A percentile compares a stretch with the other conserved stretches of the same genome.
phyloP scores from a whole-genome alignment of 169 alveolate species.

The Eimeria maxima region DNA sequence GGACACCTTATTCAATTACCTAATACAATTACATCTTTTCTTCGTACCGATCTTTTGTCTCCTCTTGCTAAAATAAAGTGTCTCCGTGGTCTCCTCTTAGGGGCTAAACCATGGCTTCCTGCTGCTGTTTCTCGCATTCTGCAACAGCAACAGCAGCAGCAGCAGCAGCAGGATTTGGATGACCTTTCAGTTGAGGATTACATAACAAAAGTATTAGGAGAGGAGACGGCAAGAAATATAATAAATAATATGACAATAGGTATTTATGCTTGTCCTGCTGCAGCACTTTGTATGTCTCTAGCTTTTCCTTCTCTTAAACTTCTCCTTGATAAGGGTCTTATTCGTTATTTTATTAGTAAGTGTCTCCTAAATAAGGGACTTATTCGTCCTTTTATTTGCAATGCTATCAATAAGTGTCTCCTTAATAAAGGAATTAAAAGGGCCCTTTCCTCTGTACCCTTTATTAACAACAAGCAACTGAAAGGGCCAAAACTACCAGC shows the following conservation, averaged over 20 bases:
- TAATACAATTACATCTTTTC: conserved; percentile 17
- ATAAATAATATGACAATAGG: conserved; percentile 45
- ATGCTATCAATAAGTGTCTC: not conserved
- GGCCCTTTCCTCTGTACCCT: not conserved
- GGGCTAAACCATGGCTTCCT: conserved; percentile 28
- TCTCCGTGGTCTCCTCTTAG: conserved; percentile 3
- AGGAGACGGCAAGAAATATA: conserved; percentile 22
- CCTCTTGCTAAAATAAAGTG: conserved; percentile 14
- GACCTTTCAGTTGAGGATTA: not conserved
- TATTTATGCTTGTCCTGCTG: conserved; percentile 42
- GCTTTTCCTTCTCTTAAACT: conserved; percentile 20
- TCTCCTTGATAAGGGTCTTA: conserved; percentile 30
- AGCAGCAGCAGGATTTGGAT: not conserved
- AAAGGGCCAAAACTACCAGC: not conserved
- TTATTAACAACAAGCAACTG: not conserved
- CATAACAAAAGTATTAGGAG: not conserved
- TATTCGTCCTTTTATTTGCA: too few species aligned
- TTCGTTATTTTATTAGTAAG: too few species aligned
- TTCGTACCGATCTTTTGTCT: conserved; percentile 31
- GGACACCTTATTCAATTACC: conserved; percentile 29
- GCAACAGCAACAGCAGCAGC: conserved; percentile 34
- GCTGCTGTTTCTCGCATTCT: not conserved
- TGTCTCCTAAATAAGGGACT: too few species aligned
- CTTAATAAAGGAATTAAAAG: not conserved
- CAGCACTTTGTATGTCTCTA: conserved; percentile 43